Conservation (phyloP, 2,329 filamentous ascomycete species). For the Fusarium sp. region DNA sequence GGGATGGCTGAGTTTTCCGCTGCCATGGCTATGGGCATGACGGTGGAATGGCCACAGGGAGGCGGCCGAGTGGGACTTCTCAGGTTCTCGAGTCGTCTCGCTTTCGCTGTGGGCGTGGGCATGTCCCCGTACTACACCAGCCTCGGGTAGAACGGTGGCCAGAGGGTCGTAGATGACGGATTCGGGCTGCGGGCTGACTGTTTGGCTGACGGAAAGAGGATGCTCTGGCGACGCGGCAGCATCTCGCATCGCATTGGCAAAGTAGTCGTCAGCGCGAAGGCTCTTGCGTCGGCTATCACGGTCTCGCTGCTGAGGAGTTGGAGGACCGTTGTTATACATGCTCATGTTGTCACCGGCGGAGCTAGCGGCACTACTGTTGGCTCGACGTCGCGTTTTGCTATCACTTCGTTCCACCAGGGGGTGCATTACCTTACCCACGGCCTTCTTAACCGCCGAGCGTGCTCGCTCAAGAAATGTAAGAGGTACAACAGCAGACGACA, state of each 20-base stretch:
- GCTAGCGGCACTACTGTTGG: slow-evolving; percentile 70
- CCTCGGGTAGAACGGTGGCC: slow-evolving; percentile 50
- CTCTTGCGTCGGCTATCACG: slow-evolving; percentile 63
- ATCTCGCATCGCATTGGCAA: slow-evolving; percentile 54
- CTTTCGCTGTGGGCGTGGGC: slow-evolving; percentile 42
- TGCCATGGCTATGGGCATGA: slow-evolving; percentile 53
- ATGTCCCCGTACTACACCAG: slow-evolving; percentile 40
- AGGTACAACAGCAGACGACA: slow-evolving; percentile 89
- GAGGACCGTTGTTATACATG: slow-evolving; percentile 54
- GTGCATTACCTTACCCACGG: slow-evolving; percentile 70
- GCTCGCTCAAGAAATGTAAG: slow-evolving; percentile 88
- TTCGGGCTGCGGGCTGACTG: slow-evolving; percentile 40
- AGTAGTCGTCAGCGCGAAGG: slow-evolving; percentile 64
- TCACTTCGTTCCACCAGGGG: slow-evolving; percentile 67
- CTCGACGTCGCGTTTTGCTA: slow-evolving; percentile 62
- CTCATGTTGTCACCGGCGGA: slow-evolving; percentile 67
- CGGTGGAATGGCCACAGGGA: slow-evolving; percentile 48
- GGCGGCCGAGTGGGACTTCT: slow-evolving; percentile 43
- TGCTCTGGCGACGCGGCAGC: slow-evolving; percentile 33
- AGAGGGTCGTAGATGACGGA: slow-evolving; percentile 52
- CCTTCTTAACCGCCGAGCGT: slow-evolving; percentile 77
- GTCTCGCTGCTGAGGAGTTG: slow-evolving; percentile 58
- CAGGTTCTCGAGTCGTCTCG: slow-evolving; percentile 34
- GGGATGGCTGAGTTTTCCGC: slow-evolving; percentile 49
- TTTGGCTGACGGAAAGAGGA: slow-evolving; percentile 41